Base-by-base conservation (phyloP, 768 basidiomycete genomes). In the Pluteus cervinus region DNA sequence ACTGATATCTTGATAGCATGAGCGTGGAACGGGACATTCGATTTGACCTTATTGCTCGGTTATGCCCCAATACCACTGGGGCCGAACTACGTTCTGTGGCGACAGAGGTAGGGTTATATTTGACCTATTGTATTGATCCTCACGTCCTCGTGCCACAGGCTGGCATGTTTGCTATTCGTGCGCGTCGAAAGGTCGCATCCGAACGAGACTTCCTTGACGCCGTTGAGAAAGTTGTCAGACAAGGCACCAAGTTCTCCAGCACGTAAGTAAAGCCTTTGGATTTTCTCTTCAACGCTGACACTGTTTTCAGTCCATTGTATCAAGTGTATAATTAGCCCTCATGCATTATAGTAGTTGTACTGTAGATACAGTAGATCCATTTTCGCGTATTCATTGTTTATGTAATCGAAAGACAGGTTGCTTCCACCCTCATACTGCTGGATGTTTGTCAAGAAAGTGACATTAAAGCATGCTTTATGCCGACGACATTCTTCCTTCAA, bases 151-250 rank as follows among this genome's bases (percentile, higher is more conserved):
- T n/a, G n/a, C n/a, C 26, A n/a, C 45, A 88, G 85, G 96, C 96
- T 33, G 96, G 96, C n/a, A 98, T 99, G 96, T 99, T 94, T 63
- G 94, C 96, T 2, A 99, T 99, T 54, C 86, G 96, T 42, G 87
- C 90, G 30, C 73, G 96, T 50, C 73, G 96, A 61, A 98, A 98
- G 61, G 91, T 98, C 1, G 92, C 93, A 1, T 91, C 91, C 4
- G 96, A 99, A 57, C 83, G 90, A 38, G 96, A 99, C 62, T 99
- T 97, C 67, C 66, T 99, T 56, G 92, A 96, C 47, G 86, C 92
- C 8, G 94, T 99, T 2, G 96, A 99, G 70, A 98, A 98, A 66
- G 96, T 99, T 41, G 91, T 97, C 26, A 75, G 90, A 51, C 92
- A 97, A 64, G 93, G 93, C 18, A 91, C 87, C 52, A 98, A 98